A percentile compares a stretch with the other conserved stretches of the same genome.
Evolutionary conservation across 176 grass and related monocot genomes (phyloP).

Genomic region (Panicum miliaceum): DNA sequence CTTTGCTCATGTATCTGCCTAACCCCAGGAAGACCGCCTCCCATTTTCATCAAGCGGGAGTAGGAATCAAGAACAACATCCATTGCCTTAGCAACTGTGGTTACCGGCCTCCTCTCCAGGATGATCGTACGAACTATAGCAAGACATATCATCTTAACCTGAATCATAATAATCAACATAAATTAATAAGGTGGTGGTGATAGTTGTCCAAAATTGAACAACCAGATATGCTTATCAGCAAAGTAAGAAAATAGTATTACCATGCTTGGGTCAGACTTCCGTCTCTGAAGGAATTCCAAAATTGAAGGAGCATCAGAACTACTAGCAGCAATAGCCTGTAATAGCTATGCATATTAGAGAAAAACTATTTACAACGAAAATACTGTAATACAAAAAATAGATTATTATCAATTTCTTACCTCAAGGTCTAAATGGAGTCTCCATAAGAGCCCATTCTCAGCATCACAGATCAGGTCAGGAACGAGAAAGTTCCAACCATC

Average conservation of each 20-base stretch:
- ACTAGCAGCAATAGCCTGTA: constrained; percentile 88
- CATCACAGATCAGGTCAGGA: constrained; percentile 90
- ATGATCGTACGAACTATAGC: constrained; percentile 78
- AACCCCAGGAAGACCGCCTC: constrained; percentile 46
- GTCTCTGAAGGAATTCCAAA: constrained; percentile 92
- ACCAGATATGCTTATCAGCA: neutral
- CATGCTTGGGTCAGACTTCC: constrained; percentile 65
- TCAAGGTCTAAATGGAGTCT: constrained; percentile 84
- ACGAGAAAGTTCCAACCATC: constrained; percentile 90
- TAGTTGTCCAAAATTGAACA: constrained; percentile 32
- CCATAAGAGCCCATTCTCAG: constrained; percentile 88
- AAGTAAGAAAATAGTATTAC: constrained; percentile 57
- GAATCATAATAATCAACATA: constrained; percentile 24
- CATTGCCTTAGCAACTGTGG: constrained; percentile 71
- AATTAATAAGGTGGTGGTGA: neutral
- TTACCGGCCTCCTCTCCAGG: constrained; percentile 76
- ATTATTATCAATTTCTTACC: constrained; percentile 50
- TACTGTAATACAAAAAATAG: constrained; percentile 13
- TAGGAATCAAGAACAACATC: constrained; percentile 89
- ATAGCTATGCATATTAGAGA: constrained; percentile 36
- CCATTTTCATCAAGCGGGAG: constrained; percentile 68
- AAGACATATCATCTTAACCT: constrained; percentile 87
- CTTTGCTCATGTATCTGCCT: constrained; percentile 62
- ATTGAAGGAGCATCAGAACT: constrained; percentile 87
- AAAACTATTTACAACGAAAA: constrained; percentile 15